Evolutionary conservation across 768 basidiomycete genomes (phyloP).

Genomic region (Zangia roseola): DNA sequence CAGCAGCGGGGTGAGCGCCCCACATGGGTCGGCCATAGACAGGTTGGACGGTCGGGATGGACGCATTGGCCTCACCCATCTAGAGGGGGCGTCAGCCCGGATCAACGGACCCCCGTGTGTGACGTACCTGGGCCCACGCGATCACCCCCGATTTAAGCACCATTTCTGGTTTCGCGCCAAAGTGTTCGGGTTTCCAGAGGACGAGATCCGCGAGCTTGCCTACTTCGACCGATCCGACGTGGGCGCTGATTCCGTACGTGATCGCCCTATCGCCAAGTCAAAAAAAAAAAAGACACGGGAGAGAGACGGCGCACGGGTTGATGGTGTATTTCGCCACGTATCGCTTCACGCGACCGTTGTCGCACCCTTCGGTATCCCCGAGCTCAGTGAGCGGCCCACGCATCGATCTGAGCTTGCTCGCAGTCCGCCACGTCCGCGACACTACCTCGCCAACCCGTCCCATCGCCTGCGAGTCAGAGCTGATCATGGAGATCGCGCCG

Average conservation of each 20-base stretch:
- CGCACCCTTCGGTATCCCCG: constrained; percentile 42
- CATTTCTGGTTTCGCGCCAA: constrained; percentile 91
- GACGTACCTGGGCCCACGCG: constrained; percentile 77
- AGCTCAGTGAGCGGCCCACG: constrained; percentile 69
- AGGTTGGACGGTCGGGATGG: constrained; percentile 95
- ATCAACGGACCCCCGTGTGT: no score
- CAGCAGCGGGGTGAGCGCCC: constrained; percentile 76
- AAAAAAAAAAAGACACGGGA: no score
- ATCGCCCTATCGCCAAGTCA: constrained; percentile 61
- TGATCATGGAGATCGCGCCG: constrained; percentile 96
- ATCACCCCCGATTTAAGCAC: constrained; percentile 95
- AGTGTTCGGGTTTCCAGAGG: constrained; percentile 92
- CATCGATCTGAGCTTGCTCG: constrained; percentile 87
- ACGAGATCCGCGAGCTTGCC: constrained; percentile 93
- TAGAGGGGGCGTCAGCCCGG: constrained; percentile 28
- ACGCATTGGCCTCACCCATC: constrained; percentile 97
- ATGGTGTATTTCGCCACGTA: constrained; percentile 97
- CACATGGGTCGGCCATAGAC: constrained; percentile 89
- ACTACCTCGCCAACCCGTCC: constrained; percentile 95
- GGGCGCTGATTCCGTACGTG: constrained; percentile 85
- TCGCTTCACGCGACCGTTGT: constrained; percentile 91
- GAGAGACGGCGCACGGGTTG: constrained; percentile 72
- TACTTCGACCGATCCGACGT: constrained; percentile 79
- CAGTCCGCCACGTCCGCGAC: constrained; percentile 93
- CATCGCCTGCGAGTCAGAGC: constrained; percentile 97